Evolutionary conservation across 1,284 basidiomycete genomes (phyloP), one percentile per base, ranked within the genome.

Genomic region (Marasmius sp.): DNA sequence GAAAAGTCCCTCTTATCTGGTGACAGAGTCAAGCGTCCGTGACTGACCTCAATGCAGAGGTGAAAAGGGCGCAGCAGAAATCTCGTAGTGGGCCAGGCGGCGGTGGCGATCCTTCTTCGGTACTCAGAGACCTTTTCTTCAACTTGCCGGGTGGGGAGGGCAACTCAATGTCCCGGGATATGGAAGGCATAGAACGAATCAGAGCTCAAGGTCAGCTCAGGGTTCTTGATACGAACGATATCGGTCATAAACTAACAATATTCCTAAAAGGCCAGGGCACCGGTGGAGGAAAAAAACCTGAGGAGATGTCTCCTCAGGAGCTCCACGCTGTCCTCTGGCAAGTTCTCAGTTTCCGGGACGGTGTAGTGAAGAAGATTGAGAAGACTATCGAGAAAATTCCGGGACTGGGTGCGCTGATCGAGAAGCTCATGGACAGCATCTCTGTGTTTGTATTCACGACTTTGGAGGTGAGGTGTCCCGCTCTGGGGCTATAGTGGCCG

Each of bases 251-350:
- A 47, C 45, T 47, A 14, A 8, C 45, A 14, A 2, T 3, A 27
- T 2, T 5, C 5, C 5, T 5, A 5, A 27, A 47, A 47, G 45
- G 45, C 20, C 45, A 47, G 16, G 45, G 45, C 16, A n/a, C 11
- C 20, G 9, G n/a, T 14, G 45, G 45, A 47, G 86, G 85, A 1
- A 87, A 89, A 71, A 80, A 81, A 55, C 91, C 91, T 0, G 85
- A 89, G 65, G 85, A 91, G 49, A 93, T 97, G 94, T 88, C 78
- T 59, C 94, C 95, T 1, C 92, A 96, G 73, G 94, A 97, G 74
- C 71, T 97, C 63, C 91, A 96, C 74, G 77, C 85, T 2, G 86
- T 87, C 3, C 76, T 97, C 14, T 97, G 94, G 94, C 86, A 93
- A 75, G 87, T 97, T 11, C 75, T 97, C 69, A 87, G 83, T 51